These are phyloP conservation scores for Phragmites australis DNA, from an alignment of 176 grass and related monocot species.

Conservation along the genomic window DNA sequence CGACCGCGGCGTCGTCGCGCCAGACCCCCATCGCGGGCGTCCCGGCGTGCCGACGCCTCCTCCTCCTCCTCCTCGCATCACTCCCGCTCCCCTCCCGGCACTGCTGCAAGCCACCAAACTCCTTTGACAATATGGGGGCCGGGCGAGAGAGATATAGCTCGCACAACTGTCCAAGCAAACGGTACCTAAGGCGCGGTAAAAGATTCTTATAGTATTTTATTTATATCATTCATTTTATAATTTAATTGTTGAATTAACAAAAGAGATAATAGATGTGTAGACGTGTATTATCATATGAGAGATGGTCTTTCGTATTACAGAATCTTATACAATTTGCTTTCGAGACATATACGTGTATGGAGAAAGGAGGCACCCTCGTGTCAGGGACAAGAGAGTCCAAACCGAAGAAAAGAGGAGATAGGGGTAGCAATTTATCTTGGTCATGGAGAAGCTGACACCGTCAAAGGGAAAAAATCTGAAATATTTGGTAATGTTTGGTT, in stretches of 20 bases:
- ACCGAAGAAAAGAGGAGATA: neutral
- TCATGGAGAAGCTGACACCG: neutral
- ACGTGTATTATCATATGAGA: too few relatives aligned
- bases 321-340: neutral
- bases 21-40: constrained; percentile 50
- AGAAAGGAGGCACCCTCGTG: neutral
- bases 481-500: too few relatives aligned
- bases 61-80: constrained; percentile 32
- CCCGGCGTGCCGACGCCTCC: constrained; percentile 29
- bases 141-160: neutral
- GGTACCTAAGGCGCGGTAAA: constrained; percentile 45
- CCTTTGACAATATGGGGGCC: constrained; percentile 30
- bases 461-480: too few relatives aligned
- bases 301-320: neutral
- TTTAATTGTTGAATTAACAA: too few relatives aligned
- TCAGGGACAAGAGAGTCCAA: neutral
- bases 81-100: neutral
- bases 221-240: too few relatives aligned
- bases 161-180: constrained; percentile 41
- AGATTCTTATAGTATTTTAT: too few relatives aligned
- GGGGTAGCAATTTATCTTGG: constrained; percentile 28
- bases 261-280: too few relatives aligned
- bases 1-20: constrained; percentile 54
- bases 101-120: constrained; percentile 29
- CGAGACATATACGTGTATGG: neutral